Evolutionary conservation across 2,329 filamentous ascomycete genomes (phyloP).

Genomic region (Sporothrix euskadiensis): DNA sequence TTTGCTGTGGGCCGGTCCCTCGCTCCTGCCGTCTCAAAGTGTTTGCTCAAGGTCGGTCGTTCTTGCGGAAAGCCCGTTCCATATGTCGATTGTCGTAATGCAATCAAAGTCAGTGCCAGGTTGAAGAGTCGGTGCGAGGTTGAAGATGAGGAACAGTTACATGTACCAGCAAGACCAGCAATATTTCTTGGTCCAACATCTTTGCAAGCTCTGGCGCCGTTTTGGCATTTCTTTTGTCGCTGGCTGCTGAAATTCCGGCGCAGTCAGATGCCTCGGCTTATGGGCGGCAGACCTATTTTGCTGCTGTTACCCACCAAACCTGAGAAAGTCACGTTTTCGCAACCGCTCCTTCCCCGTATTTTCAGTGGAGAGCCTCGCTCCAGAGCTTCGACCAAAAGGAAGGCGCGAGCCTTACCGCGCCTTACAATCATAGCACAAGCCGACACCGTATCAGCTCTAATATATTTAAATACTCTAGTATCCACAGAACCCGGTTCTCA

Average conservation of each 20-base stretch:
- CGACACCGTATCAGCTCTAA: neutral
- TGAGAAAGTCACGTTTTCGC: slow-evolving; percentile 17
- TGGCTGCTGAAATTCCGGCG: slow-evolving; percentile 20
- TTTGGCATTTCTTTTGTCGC: neutral
- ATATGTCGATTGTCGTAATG: neutral
- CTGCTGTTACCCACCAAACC: neutral
- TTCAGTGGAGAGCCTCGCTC: slow-evolving; percentile 5
- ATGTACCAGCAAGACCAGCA: neutral
- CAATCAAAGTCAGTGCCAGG: neutral
- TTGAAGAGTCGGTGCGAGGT: neutral
- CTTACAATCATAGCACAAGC: neutral
- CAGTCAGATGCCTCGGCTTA: slow-evolving; percentile 28
- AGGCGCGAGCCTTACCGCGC: neutral
- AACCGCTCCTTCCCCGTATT: slow-evolving; percentile 15
- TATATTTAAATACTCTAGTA: neutral
- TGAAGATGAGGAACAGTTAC: neutral
- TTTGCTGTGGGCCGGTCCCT: neutral
- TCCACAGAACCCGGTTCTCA: neutral
- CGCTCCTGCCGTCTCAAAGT: neutral
- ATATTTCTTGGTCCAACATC: neutral
- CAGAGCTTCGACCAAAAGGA: neutral
- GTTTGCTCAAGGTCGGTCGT: neutral
- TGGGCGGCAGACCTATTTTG: slow-evolving; percentile 16
- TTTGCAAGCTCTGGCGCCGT: neutral
- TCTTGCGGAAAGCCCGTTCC: neutral